These are phyloP conservation scores for Kregervanrija delftensis DNA, from an alignment of 805 yeast species.

Conservation along the genomic window DNA sequence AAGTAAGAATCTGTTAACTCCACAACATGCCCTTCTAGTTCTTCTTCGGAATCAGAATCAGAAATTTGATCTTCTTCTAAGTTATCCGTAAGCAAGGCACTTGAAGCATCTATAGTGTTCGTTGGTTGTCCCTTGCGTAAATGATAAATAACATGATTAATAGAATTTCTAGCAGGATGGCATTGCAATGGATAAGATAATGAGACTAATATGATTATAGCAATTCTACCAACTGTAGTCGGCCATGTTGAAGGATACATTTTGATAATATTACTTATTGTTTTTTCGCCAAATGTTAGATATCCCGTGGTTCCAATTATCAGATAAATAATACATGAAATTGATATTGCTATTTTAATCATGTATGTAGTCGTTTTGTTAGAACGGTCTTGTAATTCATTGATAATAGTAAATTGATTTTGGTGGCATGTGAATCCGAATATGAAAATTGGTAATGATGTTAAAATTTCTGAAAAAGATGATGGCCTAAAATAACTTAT, in stretches of 20 bases:
- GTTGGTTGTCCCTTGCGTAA: background rate
- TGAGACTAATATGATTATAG: conserved; percentile 73
- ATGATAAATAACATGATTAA: conserved; percentile 53
- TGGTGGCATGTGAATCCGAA: conserved; percentile 96
- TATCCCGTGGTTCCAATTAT: conserved; percentile 79
- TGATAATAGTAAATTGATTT: conserved; percentile 83
- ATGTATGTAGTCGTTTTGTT: conserved; percentile 40
- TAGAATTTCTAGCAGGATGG: conserved; percentile 83
- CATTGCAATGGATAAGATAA: conserved; percentile 86
- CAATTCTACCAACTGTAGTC: conserved; percentile 74
- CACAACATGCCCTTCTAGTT: background rate
- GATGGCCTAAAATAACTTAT: conserved; percentile 42
- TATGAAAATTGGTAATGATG: conserved; percentile 84
- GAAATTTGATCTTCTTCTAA: conserved; percentile 4
- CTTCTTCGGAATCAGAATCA: too few relatives aligned
- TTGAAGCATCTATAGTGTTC: background rate
- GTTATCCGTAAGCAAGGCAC: conserved; percentile 11
- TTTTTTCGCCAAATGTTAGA: conserved; percentile 76
- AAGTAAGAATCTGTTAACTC: conserved; percentile 26
- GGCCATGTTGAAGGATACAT: conserved; percentile 60
- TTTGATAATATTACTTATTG: conserved; percentile 71
- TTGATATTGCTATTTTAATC: conserved; percentile 45
- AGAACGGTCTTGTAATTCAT: conserved; percentile 61
- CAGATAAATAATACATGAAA: conserved; percentile 58
- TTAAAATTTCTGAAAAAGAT: conserved; percentile 41